phyloP scores from a whole-genome alignment of 1,139 yeast species.

The Saccharomyces pastorianus region DNA sequence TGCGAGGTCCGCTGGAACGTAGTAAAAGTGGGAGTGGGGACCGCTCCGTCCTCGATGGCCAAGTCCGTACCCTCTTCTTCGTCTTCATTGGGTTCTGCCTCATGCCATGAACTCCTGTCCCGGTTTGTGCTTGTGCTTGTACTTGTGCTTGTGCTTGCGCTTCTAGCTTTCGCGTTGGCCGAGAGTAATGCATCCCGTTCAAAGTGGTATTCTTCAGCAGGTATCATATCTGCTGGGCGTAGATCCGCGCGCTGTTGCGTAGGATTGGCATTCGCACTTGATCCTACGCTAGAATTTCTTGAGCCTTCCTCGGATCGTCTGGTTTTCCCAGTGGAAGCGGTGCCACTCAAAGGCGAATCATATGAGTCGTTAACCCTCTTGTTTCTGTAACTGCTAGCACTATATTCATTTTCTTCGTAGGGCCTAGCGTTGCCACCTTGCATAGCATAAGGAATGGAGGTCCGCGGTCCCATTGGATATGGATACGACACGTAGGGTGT shows the following conservation, averaged over 20 bases:
- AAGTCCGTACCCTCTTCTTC: constrained; percentile 9
- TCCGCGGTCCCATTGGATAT: neutral
- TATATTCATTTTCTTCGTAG: neutral
- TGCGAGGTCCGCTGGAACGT: constrained; percentile 6
- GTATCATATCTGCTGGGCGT: neutral
- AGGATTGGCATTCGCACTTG: neutral
- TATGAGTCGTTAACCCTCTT: neutral
- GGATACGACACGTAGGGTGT: neutral
- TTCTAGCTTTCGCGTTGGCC: neutral
- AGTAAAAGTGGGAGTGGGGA: constrained; percentile 5
- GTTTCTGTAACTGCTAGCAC: neutral
- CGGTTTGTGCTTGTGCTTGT: neutral
- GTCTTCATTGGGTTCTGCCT: constrained; percentile 1
- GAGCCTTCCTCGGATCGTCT: neutral
- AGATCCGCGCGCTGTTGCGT: neutral
- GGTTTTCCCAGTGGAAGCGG: neutral
- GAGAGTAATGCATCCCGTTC: neutral
- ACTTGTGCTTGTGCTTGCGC: neutral
- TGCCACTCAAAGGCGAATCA: neutral
- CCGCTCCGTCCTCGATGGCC: constrained; percentile 8
- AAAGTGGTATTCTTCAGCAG: neutral
- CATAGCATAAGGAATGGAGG: neutral
- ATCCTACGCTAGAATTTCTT: neutral
- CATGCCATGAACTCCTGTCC: neutral
- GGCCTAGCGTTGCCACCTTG: neutral